Evolutionary conservation across 2,329 filamentous ascomycete genomes (phyloP).

Genomic region (Penicillium vulpinum): DNA sequence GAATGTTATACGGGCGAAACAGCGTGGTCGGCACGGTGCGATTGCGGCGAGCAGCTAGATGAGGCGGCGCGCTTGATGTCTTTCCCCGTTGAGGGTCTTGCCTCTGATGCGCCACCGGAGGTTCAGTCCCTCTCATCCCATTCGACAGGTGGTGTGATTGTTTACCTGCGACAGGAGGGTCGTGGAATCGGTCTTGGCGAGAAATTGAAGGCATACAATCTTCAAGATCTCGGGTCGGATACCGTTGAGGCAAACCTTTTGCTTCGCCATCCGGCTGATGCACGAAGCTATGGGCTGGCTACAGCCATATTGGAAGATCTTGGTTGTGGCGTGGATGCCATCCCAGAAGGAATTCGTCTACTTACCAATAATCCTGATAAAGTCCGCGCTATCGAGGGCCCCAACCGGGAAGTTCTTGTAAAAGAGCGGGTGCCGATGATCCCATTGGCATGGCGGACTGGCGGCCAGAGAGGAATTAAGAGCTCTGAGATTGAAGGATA

Average conservation of each 20-base stretch:
- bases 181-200: conserved; percentile 91
- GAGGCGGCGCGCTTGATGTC: conserved; percentile 95
- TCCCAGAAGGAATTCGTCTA: conserved; percentile 64
- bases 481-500: conserved; percentile 92
- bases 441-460: conserved; percentile 84
- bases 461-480: conserved; percentile 73
- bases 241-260: conserved; percentile 95
- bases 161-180: conserved; percentile 94
- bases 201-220: conserved; percentile 96
- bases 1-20: conserved; percentile 99
- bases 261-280: conserved; percentile 88
- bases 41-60: conserved; percentile 96
- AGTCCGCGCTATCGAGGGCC: conserved; percentile 89
- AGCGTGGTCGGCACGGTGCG: conserved; percentile 95
- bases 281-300: conserved; percentile 90
- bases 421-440: conserved; percentile 93
- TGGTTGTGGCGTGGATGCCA: conserved; percentile 65
- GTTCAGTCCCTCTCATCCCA: conserved; percentile 45
- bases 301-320: conserved; percentile 91
- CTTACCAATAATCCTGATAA: conserved; percentile 98
- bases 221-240: conserved; percentile 95
- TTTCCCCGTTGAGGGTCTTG: conserved; percentile 50
- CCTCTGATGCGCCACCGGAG: conserved; percentile 29
- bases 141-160: conserved; percentile 78
- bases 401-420: conserved; percentile 81